Evolutionary conservation across 1,284 basidiomycete genomes (phyloP).

Genomic region (Tylopilus sp.): DNA sequence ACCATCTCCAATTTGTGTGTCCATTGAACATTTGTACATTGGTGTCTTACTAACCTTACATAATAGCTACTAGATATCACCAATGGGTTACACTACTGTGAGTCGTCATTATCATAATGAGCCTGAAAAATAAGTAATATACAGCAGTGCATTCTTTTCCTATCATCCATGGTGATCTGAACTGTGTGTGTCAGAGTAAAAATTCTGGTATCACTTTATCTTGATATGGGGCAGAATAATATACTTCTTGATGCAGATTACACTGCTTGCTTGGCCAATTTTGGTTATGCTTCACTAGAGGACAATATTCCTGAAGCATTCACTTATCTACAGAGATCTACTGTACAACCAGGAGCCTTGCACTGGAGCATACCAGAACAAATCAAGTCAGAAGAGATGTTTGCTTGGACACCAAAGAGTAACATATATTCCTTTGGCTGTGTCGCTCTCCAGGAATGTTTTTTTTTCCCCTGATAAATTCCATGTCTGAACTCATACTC

Average conservation of each 20-base stretch:
- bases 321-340: constrained; percentile 15
- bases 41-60: background rate
- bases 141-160: background rate
- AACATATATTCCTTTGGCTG: constrained; percentile 19
- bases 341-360: constrained; percentile 12
- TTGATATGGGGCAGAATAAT: constrained; percentile 11
- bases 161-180: background rate
- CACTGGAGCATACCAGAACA: constrained; percentile 19
- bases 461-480: fast-evolving
- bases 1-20: constrained; percentile 16
- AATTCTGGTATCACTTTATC: fast-evolving
- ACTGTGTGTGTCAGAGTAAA: background rate
- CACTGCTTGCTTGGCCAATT: constrained; percentile 12
- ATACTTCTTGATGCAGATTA: constrained; percentile 17
- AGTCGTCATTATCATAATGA: background rate
- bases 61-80: constrained; percentile 10
- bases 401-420: background rate
- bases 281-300: constrained; percentile 7
- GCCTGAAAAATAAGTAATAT: background rate
- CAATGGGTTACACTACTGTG: constrained; percentile 19
- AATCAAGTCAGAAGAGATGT: background rate
- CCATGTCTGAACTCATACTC: background rate
- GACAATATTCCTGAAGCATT: constrained; percentile 11
- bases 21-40: fast-evolving
- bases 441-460: constrained; percentile 7